phyloP scores from a whole-genome alignment of 495 filamentous ascomycete genomes.

The Xylaria nigripes region DNA sequence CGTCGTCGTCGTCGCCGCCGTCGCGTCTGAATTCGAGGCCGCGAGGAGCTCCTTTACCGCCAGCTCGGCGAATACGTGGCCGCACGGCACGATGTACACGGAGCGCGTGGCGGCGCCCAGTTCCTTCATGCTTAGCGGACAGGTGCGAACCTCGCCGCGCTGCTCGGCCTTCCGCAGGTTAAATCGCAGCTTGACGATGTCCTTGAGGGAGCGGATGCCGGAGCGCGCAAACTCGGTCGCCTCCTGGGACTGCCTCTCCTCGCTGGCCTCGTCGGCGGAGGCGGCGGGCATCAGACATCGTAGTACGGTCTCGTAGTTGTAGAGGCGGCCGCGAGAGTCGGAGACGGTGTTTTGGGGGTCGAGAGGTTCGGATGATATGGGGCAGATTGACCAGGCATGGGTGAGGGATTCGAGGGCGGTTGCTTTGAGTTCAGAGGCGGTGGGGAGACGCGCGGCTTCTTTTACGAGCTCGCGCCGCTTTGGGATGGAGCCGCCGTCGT shows the following conservation, averaged over 20 bases:
- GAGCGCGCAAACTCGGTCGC: constrained; percentile 54
- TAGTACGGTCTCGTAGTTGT: constrained; percentile 89
- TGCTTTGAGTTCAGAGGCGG: constrained; percentile 84
- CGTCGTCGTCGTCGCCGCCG: constrained; percentile 8
- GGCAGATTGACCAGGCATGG: constrained; percentile 80
- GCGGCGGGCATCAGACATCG: constrained; percentile 68
- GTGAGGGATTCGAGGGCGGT: constrained; percentile 71
- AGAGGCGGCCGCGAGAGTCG: constrained; percentile 76
- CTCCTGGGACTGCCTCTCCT: constrained; percentile 22
- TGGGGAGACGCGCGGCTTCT: constrained; percentile 70
- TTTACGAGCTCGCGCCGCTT: constrained; percentile 93
- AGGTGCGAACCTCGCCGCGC: constrained; percentile 57
- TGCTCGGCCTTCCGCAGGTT: constrained; percentile 37
- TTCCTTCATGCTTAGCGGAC: constrained; percentile 80
- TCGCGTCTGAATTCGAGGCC: background rate
- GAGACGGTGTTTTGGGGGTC: constrained; percentile 66
- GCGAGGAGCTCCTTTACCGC: constrained; percentile 69
- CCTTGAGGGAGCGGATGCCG: constrained; percentile 69
- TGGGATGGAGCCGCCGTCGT: constrained; percentile 86
- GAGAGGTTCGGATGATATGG: constrained; percentile 70
- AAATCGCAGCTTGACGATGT: constrained; percentile 86
- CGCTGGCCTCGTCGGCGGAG: constrained; percentile 24
- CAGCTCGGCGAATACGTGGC: constrained; percentile 84
- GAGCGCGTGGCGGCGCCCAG: constrained; percentile 71
- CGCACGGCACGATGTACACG: constrained; percentile 90